phyloP scores from a whole-genome alignment of 331 rosid genomes.

The Cydonia oblonga region DNA sequence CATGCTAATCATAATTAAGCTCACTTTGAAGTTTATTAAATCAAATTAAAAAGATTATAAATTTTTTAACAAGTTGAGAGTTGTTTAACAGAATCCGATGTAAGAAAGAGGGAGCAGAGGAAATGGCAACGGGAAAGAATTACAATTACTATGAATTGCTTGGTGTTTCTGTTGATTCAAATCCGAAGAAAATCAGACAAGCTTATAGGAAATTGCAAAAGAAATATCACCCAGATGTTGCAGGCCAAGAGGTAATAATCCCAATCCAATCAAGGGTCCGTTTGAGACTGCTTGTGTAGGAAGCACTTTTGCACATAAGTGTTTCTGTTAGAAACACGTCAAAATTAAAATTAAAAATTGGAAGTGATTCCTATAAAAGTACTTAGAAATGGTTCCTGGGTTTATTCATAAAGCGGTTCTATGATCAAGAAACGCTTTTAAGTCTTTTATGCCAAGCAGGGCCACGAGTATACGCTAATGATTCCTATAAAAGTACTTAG shows the following conservation, averaged over 20 bases:
- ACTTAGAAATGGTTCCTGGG: too few relatives aligned
- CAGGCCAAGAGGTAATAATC: slow-evolving; percentile 49
- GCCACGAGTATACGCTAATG: slow-evolving; percentile 47
- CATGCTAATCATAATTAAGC: not conserved
- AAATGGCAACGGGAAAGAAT: slow-evolving; percentile 15
- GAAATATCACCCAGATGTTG: slow-evolving; percentile 68
- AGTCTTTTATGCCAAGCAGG: slow-evolving; percentile 16
- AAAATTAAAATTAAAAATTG: too few relatives aligned
- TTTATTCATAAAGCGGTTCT: too few relatives aligned
- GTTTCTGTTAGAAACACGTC: too few relatives aligned
- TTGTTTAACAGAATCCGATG: slow-evolving; percentile 21
- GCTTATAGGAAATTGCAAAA: slow-evolving; percentile 72
- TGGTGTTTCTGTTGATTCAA: slow-evolving; percentile 53
- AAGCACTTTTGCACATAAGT: too few relatives aligned
- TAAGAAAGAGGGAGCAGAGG: slow-evolving; percentile 15
- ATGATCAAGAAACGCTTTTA: too few relatives aligned
- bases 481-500: too few relatives aligned
- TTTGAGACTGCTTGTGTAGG: too few relatives aligned
- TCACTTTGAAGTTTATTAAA: not conserved
- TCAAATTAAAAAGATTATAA: not conserved
- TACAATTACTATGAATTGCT: slow-evolving; percentile 62
- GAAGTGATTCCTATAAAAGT: too few relatives aligned
- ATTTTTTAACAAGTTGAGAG: not conserved
- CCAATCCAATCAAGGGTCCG: too few relatives aligned
- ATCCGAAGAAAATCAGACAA: slow-evolving; percentile 40